Evolutionary conservation across 2,329 filamentous ascomycete species (phyloP).

Genomic region (Hypoxylon sp.): DNA sequence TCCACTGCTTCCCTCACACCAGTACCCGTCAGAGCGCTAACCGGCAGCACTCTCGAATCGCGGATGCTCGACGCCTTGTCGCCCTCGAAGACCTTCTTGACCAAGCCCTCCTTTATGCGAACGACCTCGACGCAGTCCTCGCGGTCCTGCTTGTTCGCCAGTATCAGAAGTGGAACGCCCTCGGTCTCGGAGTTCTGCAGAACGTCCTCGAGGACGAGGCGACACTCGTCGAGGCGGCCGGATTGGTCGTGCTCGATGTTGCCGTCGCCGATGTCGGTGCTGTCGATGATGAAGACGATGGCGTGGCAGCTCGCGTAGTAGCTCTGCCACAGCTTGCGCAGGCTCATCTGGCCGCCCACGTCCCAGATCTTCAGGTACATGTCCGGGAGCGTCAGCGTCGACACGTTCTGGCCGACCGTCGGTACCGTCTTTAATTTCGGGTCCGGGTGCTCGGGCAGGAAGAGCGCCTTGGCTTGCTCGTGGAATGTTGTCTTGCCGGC

Average conservation of each 20-base stretch:
- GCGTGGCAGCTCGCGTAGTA: slow-evolving; percentile 96
- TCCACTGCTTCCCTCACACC: slow-evolving; percentile 97
- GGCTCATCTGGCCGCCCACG: slow-evolving; percentile 88
- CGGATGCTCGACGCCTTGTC: slow-evolving; percentile 86
- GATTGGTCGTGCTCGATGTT: slow-evolving; percentile 65
- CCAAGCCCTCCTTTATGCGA: slow-evolving; percentile 93
- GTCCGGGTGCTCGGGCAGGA: slow-evolving; percentile 68
- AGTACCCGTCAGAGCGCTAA: slow-evolving; percentile 87
- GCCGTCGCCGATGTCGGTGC: slow-evolving; percentile 89
- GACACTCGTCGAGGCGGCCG: slow-evolving; percentile 83
- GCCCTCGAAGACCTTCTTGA: slow-evolving; percentile 94
- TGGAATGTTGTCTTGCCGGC: slow-evolving; percentile 98
- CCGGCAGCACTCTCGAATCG: slow-evolving; percentile 88
- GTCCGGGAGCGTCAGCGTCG: slow-evolving; percentile 86
- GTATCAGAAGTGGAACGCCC: slow-evolving; percentile 87
- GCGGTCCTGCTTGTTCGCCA: slow-evolving; percentile 97
- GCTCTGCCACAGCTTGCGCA: slow-evolving; percentile 92
- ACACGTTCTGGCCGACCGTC: slow-evolving; percentile 96
- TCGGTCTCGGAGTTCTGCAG: slow-evolving; percentile 87
- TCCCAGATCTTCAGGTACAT: slow-evolving; percentile 99
- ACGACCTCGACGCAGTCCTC: slow-evolving; percentile 99
- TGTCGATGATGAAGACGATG: slow-evolving; percentile 97
- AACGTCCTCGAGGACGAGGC: slow-evolving; percentile 87
- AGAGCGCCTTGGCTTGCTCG: slow-evolving; percentile 92
- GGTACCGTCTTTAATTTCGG: slow-evolving; percentile 87